Percentiles rank a stretch among this genome's conserved stretches.
phyloP scores from a whole-genome alignment of 805 yeast species.

The Saccharomyces cerevisiae region DNA sequence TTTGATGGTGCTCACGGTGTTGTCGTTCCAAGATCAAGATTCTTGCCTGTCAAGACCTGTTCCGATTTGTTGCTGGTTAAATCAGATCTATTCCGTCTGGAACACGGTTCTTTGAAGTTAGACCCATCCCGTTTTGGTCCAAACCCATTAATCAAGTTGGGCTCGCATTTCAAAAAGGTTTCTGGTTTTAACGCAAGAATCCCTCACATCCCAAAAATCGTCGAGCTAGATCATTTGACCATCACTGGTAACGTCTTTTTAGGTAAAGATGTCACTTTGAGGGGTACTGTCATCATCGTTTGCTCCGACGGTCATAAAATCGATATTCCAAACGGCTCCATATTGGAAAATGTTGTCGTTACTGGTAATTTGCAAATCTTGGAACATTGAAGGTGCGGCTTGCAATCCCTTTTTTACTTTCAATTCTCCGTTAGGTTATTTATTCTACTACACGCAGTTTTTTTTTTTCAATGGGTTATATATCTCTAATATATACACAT shows the following conservation, averaged over 20 bases:
- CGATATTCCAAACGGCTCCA: conserved; percentile 90
- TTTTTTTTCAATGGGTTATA: not conserved
- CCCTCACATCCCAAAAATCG: conserved; percentile 75
- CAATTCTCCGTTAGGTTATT: not conserved
- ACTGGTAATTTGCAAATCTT: conserved; percentile 90
- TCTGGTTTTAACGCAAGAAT: conserved; percentile 82
- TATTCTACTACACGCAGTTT: not conserved
- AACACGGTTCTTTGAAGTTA: conserved; percentile 82
- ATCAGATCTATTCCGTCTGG: conserved; percentile 84
- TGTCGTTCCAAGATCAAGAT: conserved; percentile 95
- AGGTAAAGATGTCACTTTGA: conserved; percentile 80
- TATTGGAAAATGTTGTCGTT: conserved; percentile 88
- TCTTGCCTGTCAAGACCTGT: conserved; percentile 96
- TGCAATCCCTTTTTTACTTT: not conserved
- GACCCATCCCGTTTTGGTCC: conserved; percentile 83
- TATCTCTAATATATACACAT: not conserved
- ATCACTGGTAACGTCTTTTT: conserved; percentile 89
- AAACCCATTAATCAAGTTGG: conserved; percentile 90
- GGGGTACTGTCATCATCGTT: conserved; percentile 95
- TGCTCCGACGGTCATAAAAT: conserved; percentile 92
- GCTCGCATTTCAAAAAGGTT: conserved; percentile 94
- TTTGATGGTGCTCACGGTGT: conserved; percentile 94
- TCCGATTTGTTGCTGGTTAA: conserved; percentile 91
- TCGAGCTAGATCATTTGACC: conserved; percentile 91
- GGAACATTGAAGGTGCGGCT: conserved; percentile 51